Evolutionary conservation across 148 eudicot genomes (phyloP).

Genomic region (Polygonum aviculare): DNA sequence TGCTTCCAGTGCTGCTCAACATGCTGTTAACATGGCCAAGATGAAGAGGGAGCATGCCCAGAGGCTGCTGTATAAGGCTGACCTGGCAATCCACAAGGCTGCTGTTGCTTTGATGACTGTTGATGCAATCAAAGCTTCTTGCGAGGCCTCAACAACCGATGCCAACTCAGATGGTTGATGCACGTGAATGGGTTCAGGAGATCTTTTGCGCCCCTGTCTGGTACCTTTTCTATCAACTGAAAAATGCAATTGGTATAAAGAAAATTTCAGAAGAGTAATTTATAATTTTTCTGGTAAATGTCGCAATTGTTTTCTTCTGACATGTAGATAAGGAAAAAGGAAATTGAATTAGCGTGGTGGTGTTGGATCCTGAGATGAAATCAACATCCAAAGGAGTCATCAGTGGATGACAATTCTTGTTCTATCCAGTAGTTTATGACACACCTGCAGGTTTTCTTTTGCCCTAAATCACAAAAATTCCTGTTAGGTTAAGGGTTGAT

Average conservation of each 20-base stretch:
- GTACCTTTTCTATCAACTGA: too few species aligned
- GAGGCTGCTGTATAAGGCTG: constrained; percentile 69
- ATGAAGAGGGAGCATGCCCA: constrained; percentile 78
- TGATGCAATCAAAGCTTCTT: constrained; percentile 67
- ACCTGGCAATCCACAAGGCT: constrained; percentile 84
- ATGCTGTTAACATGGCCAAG: constrained; percentile 61
- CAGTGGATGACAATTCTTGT: background rate
- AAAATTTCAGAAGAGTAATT: background rate
- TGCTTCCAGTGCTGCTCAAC: constrained; percentile 75
- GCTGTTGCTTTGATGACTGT: constrained; percentile 75
- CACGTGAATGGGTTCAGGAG: background rate
- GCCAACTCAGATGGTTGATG: constrained; percentile 1
- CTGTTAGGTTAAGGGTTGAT: constrained; percentile 1
- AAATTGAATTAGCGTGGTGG: constrained; percentile 1
- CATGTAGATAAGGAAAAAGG: background rate
- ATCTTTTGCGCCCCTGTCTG: too few species aligned
- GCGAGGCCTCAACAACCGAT: background rate
- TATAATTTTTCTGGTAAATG: background rate
- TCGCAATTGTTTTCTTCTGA: background rate
- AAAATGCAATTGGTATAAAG: background rate
- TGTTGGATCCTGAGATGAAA: constrained; percentile 4
- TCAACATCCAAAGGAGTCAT: constrained; percentile 2
- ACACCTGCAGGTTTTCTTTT: background rate
- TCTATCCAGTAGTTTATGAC: background rate
- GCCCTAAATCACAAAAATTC: background rate